phyloP scores from a whole-genome alignment of 2,329 filamentous ascomycete species.

The Aspergillus sclerotialis region DNA sequence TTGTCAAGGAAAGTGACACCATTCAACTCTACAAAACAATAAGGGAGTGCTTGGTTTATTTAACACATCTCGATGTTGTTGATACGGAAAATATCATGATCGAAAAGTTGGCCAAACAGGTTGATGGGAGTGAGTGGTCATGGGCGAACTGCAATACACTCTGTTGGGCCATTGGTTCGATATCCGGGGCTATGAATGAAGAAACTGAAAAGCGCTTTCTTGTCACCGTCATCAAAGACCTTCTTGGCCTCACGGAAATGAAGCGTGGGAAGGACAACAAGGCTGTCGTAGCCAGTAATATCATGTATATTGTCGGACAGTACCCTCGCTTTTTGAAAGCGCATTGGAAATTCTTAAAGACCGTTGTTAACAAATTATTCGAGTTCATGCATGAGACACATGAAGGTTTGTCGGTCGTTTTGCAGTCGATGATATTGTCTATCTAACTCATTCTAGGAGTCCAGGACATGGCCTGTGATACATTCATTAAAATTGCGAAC shows the following conservation, averaged over 20 bases:
- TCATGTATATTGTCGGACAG: constrained; percentile 99
- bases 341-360: constrained; percentile 99
- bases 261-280: constrained; percentile 99
- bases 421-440: not conserved
- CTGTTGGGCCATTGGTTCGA: constrained; percentile 98
- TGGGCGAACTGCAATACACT: constrained; percentile 99
- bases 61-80: constrained; percentile 93
- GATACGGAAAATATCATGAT: constrained; percentile 99
- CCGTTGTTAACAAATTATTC: constrained; percentile 98
- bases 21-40: constrained; percentile 99
- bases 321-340: constrained; percentile 98
- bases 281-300: constrained; percentile 96
- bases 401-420: constrained; percentile 57
- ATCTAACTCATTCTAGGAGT: constrained; percentile 56
- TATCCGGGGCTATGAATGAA: constrained; percentile 98
- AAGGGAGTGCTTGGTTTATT: constrained; percentile 89
- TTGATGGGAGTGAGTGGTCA: constrained; percentile 94
- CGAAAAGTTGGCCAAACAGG: constrained; percentile 90
- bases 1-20: constrained; percentile 98
- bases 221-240: constrained; percentile 97
- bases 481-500: constrained; percentile 98
- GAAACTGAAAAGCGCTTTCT: constrained; percentile 98
- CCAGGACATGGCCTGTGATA: constrained; percentile 99
- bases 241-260: constrained; percentile 95
- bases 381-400: constrained; percentile 99